Evolutionary conservation across 179 eudicot genomes (phyloP).

Genomic region (Corrigiola litoralis): DNA sequence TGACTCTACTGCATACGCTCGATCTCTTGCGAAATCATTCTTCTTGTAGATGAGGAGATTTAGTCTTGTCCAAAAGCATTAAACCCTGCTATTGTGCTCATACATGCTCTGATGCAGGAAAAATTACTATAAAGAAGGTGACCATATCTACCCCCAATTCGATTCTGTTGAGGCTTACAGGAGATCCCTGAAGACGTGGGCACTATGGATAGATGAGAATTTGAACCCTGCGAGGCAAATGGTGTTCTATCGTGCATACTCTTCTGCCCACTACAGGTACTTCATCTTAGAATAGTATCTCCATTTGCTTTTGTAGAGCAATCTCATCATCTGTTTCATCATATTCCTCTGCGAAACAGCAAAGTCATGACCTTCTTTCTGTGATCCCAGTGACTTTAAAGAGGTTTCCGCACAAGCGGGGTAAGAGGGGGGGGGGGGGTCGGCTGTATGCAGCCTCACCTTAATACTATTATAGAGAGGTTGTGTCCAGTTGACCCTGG

Average conservation of each 20-base stretch:
- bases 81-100: too few species aligned
- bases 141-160: slow-evolving; percentile 51
- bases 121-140: slow-evolving; percentile 78
- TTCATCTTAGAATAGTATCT: background rate
- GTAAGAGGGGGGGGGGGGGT: too few species aligned
- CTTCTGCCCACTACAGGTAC: slow-evolving; percentile 85
- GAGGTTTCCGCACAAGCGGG: too few species aligned
- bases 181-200: slow-evolving; percentile 84
- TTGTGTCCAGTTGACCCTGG: too few species aligned
- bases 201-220: slow-evolving; percentile 57
- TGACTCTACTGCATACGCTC: background rate
- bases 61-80: too few species aligned
- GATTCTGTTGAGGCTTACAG: slow-evolving; percentile 76
- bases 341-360: too few species aligned
- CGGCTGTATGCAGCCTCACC: too few species aligned
- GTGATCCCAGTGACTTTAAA: background rate
- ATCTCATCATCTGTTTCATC: background rate
- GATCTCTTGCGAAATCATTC: background rate
- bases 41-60: too few species aligned
- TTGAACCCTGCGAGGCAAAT: slow-evolving; percentile 42
- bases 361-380: too few species aligned
- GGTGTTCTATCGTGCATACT: slow-evolving; percentile 76
- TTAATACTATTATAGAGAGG: too few species aligned
- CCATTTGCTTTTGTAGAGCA: background rate
- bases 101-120: slow-evolving; percentile 47